phyloP scores from a whole-genome alignment of 225 moss, liverwort and hornwort species.

The Physcomitrium patens region DNA sequence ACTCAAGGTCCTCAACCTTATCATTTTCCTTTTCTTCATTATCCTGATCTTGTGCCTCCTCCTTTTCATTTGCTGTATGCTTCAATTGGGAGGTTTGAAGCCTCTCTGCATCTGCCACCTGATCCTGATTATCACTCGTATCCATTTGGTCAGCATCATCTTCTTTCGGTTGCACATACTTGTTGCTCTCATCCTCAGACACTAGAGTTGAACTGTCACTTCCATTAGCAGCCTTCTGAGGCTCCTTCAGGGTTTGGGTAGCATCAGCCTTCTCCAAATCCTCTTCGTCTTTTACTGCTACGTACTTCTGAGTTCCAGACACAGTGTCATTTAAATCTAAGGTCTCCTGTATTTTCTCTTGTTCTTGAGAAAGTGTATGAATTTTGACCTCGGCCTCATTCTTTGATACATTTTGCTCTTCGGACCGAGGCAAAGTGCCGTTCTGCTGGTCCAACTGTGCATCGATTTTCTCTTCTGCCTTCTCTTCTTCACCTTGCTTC shows the following conservation, averaged over 20 bases:
- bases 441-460: neutral
- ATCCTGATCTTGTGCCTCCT: conserved; percentile 17
- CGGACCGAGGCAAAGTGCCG: too few relatives aligned
- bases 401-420: too few relatives aligned
- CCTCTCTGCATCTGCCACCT: conserved; percentile 26
- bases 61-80: conserved; percentile 6
- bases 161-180: conserved; percentile 16
- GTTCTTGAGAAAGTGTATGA: neutral
- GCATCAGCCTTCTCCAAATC: conserved; percentile 14
- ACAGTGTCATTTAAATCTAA: neutral
- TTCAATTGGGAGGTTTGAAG: conserved; percentile 17
- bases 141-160: neutral
- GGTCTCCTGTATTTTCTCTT: neutral
- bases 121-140: conserved; percentile 25
- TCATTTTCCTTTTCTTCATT: neutral
- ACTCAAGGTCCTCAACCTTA: conserved; percentile 7
- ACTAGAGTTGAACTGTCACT: conserved; percentile 7
- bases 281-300: conserved; percentile 6
- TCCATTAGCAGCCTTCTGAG: conserved; percentile 14
- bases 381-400: too few relatives aligned
- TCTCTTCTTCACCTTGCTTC: conserved; percentile 9
- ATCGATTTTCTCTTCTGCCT: conserved; percentile 5
- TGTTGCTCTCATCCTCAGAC: conserved; percentile 29
- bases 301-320: neutral
- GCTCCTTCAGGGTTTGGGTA: conserved; percentile 9